phyloP scores from a whole-genome alignment of 2,329 filamentous ascomycete genomes.

The Fusarium pilosicola region DNA sequence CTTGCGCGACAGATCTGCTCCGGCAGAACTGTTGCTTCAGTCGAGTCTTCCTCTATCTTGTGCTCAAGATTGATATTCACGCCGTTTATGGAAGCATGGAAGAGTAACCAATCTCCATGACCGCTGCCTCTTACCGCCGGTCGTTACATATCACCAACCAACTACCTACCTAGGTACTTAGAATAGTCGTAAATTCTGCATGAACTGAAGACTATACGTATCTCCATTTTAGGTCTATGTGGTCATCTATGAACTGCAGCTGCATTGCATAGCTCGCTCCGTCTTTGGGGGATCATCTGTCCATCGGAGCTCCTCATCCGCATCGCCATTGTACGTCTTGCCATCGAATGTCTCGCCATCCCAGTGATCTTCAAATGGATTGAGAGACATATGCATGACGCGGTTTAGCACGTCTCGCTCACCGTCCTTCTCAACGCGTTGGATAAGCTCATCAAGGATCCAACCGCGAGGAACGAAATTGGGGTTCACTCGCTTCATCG shows the following conservation, averaged over 20 bases:
- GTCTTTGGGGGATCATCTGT: constrained; percentile 84
- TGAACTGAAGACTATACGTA: background rate
- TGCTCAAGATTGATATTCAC: constrained; percentile 71
- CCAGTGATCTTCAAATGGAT: constrained; percentile 88
- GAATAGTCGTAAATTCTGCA: constrained; percentile 19
- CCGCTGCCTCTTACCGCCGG: constrained; percentile 77
- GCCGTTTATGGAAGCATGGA: constrained; percentile 78
- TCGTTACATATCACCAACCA: constrained; percentile 65
- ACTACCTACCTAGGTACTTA: background rate
- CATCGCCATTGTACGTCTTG: constrained; percentile 65
- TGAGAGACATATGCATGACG: constrained; percentile 83
- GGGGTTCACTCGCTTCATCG: constrained; percentile 90
- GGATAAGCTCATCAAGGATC: constrained; percentile 93
- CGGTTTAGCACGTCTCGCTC: constrained; percentile 82
- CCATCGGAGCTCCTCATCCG: constrained; percentile 82
- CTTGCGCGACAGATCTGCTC: constrained; percentile 61
- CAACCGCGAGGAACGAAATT: constrained; percentile 92
- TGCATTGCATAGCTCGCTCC: constrained; percentile 88
- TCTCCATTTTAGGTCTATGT: background rate
- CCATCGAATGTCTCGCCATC: constrained; percentile 60
- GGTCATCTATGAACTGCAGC: constrained; percentile 80
- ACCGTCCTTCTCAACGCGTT: constrained; percentile 83
- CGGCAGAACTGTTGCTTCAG: constrained; percentile 54
- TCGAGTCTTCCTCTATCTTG: constrained; percentile 80
- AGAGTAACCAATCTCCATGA: constrained; percentile 69